Percentiles rank a stretch among this genome's conserved stretches.
Evolutionary conservation across 2,329 filamentous ascomycete genomes (phyloP).

Genomic region (Shiraia sp.): DNA sequence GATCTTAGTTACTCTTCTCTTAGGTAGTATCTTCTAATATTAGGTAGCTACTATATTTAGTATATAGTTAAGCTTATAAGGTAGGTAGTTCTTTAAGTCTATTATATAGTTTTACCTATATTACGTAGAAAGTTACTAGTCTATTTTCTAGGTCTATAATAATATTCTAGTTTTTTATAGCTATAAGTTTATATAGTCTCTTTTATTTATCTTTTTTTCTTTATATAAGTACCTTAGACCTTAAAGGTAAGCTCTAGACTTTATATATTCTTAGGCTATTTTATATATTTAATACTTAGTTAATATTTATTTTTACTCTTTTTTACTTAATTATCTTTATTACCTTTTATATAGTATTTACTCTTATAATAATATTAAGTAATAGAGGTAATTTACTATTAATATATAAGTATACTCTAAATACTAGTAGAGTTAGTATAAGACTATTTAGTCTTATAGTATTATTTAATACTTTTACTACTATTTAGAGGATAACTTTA

Average conservation of each 20-base stretch:
- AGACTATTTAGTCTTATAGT: background rate
- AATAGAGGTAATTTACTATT: no score
- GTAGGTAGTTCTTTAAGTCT: no score
- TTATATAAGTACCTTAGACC: no score
- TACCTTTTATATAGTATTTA: background rate
- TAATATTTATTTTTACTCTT: background rate
- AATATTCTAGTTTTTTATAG: background rate
- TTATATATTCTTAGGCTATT: background rate
- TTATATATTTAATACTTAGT: background rate
- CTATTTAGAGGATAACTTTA: no score
- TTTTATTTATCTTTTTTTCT: no score
- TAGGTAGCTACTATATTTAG: background rate
- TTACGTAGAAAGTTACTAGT: no score
- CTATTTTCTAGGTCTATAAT: background rate
- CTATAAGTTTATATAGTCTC: constrained; percentile 1
- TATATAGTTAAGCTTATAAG: no score
- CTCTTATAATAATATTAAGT: no score
- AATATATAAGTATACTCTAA: background rate
- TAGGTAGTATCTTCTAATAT: background rate
- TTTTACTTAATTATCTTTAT: background rate
- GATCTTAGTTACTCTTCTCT: no score
- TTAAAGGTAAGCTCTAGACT: no score
- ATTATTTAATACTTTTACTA: background rate
- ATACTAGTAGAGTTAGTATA: background rate
- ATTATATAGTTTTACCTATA: no score